These are phyloP conservation scores for Nosema granulosis DNA, from an alignment of 371 early-diverging fungal genomes.

Conservation along the genomic window DNA sequence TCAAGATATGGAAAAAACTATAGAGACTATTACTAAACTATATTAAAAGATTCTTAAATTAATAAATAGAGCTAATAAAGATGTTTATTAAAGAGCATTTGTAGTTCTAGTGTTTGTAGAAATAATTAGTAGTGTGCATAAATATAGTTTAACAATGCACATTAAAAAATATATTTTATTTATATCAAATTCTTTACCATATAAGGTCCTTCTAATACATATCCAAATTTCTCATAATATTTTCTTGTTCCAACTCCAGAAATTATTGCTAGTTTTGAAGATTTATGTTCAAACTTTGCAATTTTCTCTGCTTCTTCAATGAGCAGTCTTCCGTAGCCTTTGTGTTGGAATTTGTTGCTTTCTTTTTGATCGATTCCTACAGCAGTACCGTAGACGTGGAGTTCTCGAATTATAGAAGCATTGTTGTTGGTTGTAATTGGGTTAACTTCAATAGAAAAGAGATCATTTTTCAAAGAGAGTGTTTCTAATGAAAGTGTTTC, in stretches of 20 bases:
- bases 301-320: slow-evolving; percentile 99
- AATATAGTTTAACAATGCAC: no score
- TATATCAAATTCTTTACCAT: slow-evolving; percentile 65
- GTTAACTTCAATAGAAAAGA: not conserved
- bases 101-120: no score
- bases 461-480: not conserved
- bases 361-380: slow-evolving; percentile 91
- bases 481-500: not conserved
- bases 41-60: no score
- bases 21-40: not conserved
- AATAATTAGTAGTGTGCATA: no score
- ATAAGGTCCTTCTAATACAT: slow-evolving; percentile 77
- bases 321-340: slow-evolving; percentile 92
- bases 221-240: slow-evolving; percentile 96
- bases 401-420: slow-evolving; percentile 85
- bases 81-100: no score
- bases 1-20: slow-evolving; percentile 13
- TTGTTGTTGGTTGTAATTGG: slow-evolving; percentile 30
- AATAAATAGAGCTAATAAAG: no score
- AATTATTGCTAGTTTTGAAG: slow-evolving; percentile 89
- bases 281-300: slow-evolving; percentile 91
- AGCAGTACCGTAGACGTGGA: slow-evolving; percentile 96
- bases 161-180: no score
- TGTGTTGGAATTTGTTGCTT: slow-evolving; percentile 95
- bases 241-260: slow-evolving; percentile 93